Percentiles rank a stretch among this genome's conserved stretches.
phyloP scores from a whole-genome alignment of 1,284 basidiomycete species.

The Phlebopus sp. region DNA sequence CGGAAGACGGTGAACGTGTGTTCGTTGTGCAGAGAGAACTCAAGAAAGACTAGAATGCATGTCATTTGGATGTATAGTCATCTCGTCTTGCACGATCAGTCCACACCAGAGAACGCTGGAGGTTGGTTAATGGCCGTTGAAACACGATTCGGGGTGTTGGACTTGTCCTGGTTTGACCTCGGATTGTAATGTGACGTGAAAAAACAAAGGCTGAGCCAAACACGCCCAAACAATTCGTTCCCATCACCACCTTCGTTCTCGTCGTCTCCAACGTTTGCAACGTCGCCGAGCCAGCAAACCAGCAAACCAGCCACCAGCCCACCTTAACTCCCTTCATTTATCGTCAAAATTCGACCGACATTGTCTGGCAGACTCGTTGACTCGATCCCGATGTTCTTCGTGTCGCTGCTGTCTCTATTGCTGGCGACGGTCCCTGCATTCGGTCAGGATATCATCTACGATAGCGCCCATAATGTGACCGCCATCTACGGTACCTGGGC shows the following conservation, averaged over 20 bases:
- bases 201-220: conserved; percentile 19
- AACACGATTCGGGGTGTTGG: not conserved
- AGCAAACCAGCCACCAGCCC: not conserved
- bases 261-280: conserved; percentile 11
- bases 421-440: conserved; percentile 33
- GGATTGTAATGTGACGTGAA: conserved; percentile 8
- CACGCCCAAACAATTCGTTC: conserved; percentile 19
- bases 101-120: too few species aligned
- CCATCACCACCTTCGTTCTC: conserved; percentile 10
- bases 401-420: conserved; percentile 20
- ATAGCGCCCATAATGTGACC: conserved; percentile 57
- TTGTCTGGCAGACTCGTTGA: not conserved
- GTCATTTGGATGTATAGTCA: conserved; percentile 8
- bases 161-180: too few species aligned
- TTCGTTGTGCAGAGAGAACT: conserved; percentile 72
- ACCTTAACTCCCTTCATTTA: not conserved
- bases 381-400: conserved; percentile 17
- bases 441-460: conserved; percentile 35
- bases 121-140: not conserved
- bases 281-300: conserved; percentile 4
- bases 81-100: too few species aligned
- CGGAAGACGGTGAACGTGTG: conserved; percentile 63
- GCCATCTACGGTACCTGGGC: conserved; percentile 80
- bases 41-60: conserved; percentile 56
- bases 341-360: conserved; percentile 2